Evolutionary conservation across 2,329 filamentous ascomycete genomes (phyloP).

Genomic region (Talaromyces sp.): DNA sequence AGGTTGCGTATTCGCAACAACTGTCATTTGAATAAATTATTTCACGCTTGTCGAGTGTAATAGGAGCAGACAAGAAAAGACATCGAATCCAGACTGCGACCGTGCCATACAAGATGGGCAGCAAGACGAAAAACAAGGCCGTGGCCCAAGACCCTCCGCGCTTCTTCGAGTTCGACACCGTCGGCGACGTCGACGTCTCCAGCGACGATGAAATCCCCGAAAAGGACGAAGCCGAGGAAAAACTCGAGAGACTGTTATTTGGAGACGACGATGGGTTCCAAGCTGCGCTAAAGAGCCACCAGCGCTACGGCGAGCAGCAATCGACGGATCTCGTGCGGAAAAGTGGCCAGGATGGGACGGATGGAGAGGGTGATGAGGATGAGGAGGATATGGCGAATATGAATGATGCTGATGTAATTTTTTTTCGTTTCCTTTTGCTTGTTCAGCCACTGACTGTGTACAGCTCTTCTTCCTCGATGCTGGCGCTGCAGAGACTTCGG

Average conservation of each 20-base stretch:
- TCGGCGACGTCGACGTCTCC: constrained; percentile 21
- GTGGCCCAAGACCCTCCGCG: constrained; percentile 18
- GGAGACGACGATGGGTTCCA: constrained; percentile 81
- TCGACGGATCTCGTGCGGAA: constrained; percentile 32
- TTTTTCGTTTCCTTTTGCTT: not conserved
- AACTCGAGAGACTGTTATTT: constrained; percentile 82
- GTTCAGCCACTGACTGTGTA: not conserved
- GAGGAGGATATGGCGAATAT: constrained; percentile 56
- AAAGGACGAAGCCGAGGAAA: constrained; percentile 77
- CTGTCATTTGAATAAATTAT: not conserved
- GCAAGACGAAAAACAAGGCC: not conserved
- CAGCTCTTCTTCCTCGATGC: constrained; percentile 78
- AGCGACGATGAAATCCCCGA: constrained; percentile 40
- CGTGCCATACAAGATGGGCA: constrained; percentile 10
- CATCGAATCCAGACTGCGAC: constrained; percentile 6
- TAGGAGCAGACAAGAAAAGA: too few relatives aligned
- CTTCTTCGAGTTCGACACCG: constrained; percentile 17
- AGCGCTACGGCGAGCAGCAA: constrained; percentile 29
- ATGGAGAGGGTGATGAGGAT: constrained; percentile 39
- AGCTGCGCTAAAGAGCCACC: constrained; percentile 61
- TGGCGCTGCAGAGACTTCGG: constrained; percentile 42
- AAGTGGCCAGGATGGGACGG: constrained; percentile 21
- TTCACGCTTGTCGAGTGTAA: too few relatives aligned
- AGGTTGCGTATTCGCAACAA: not conserved
- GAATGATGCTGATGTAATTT: constrained; percentile 65